These are phyloP conservation scores for Ceratocystis lukuohia DNA, from an alignment of 2,329 filamentous ascomycete genomes.

Conservation along the genomic window DNA sequence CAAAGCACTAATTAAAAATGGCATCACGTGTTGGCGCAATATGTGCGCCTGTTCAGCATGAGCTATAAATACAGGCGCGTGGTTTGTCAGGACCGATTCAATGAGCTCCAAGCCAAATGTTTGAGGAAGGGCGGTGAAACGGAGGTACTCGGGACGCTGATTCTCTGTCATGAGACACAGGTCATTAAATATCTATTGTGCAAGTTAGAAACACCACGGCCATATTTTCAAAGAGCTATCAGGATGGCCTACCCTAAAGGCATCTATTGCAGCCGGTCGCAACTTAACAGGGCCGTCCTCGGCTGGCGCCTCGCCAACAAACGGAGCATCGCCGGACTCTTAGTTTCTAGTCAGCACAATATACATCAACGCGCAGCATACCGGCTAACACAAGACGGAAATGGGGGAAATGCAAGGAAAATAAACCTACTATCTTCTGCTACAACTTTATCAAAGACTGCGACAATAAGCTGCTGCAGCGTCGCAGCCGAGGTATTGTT, in stretches of 20 bases:
- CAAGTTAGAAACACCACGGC: background rate
- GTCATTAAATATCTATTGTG: conserved; percentile 62
- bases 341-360: background rate
- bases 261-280: conserved; percentile 67
- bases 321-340: conserved; percentile 39
- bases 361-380: background rate
- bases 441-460: conserved; percentile 83
- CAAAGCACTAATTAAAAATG: conserved; percentile 63
- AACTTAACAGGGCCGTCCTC: conserved; percentile 53
- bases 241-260: conserved; percentile 48
- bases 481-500: conserved; percentile 96
- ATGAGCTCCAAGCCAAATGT: conserved; percentile 84
- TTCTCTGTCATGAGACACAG: conserved; percentile 78
- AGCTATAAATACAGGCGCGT: conserved; percentile 62
- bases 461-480: conserved; percentile 81
- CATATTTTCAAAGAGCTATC: background rate
- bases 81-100: conserved; percentile 76
- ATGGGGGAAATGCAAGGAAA: background rate
- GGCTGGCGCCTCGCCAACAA: conserved; percentile 53
- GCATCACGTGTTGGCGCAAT: conserved; percentile 64
- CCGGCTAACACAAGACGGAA: background rate
- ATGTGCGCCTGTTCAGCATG: conserved; percentile 74
- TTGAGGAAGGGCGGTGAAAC: conserved; percentile 62
- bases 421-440: conserved; percentile 57
- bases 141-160: conserved; percentile 68